phyloP scores from a whole-genome alignment of 2,329 filamentous ascomycete species.

The Endoconidiophora laricicola region DNA sequence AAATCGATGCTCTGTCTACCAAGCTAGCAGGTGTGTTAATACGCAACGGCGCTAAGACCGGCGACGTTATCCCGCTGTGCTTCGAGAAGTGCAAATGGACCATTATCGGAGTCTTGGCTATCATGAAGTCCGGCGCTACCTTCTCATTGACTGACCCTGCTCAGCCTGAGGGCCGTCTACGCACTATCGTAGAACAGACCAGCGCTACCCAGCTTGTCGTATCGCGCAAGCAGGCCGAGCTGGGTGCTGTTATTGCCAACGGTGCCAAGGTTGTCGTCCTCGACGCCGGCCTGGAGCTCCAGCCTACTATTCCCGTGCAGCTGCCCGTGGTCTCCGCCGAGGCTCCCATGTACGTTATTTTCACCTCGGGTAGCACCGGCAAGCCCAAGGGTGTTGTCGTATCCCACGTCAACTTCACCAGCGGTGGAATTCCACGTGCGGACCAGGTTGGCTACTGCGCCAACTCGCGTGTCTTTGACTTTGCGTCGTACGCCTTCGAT shows the following conservation, averaged over 20 bases:
- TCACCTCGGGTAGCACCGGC: constrained; percentile 48
- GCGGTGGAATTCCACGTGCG: constrained; percentile 27
- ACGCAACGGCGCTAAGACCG: constrained; percentile 22
- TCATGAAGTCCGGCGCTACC: constrained; percentile 32
- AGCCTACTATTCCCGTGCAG: background rate
- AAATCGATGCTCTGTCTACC: constrained; percentile 27
- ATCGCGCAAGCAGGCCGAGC: constrained; percentile 23
- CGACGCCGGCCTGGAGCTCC: constrained; percentile 2
- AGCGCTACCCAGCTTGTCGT: constrained; percentile 25
- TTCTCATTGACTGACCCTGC: constrained; percentile 32
- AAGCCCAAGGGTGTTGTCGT: constrained; percentile 45
- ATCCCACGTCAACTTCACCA: constrained; percentile 30
- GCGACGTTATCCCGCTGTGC: constrained; percentile 31
- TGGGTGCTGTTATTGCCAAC: constrained; percentile 23
- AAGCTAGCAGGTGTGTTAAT: constrained; percentile 25
- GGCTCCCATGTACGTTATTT: constrained; percentile 38
- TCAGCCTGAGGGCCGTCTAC: constrained; percentile 28
- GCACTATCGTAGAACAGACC: constrained; percentile 28
- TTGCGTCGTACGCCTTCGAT: constrained; percentile 37
- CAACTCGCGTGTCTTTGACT: constrained; percentile 29
- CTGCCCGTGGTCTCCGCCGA: constrained; percentile 26
- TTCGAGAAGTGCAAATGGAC: constrained; percentile 34
- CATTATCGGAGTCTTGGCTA: constrained; percentile 26
- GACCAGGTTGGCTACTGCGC: constrained; percentile 26
- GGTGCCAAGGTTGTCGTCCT: constrained; percentile 9